These are phyloP conservation scores for Graphilbum ipis-grandicollis DNA, from an alignment of 2,329 filamentous ascomycete genomes.

Conservation along the genomic window DNA sequence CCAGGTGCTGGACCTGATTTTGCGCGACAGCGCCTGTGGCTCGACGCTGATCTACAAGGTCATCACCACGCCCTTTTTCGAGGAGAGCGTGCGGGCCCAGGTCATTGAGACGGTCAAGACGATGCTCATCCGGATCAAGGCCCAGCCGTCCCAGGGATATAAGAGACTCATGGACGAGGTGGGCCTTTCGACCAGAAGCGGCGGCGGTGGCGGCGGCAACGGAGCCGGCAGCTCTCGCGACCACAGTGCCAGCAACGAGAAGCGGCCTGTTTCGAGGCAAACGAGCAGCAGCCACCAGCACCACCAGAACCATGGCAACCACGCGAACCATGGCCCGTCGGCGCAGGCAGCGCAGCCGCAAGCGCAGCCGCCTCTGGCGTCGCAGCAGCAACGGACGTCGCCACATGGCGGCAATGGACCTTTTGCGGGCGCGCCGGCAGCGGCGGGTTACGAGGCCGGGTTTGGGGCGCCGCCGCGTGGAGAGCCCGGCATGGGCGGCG, in stretches of 20 bases:
- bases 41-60: conserved; percentile 98
- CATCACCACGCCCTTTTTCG: conserved; percentile 90
- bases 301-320: conserved; percentile 13
- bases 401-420: conserved; percentile 18
- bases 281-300: conserved; percentile 25
- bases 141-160: conserved; percentile 86
- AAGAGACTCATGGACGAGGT: conserved; percentile 99
- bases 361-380: conserved; percentile 15
- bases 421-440: conserved; percentile 25
- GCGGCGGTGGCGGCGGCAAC: conserved; percentile 15
- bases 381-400: conserved; percentile 3
- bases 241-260: conserved; percentile 27
- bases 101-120: conserved; percentile 85
- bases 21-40: conserved; percentile 80
- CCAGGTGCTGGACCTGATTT: conserved; percentile 71
- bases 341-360: conserved; percentile 17
- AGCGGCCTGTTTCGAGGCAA: conserved; percentile 39
- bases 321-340: conserved; percentile 10
- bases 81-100: conserved; percentile 73
- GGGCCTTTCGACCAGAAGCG: conserved; percentile 54
- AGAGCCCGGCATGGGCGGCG: too few species aligned
- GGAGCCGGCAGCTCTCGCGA: conserved; percentile 27
- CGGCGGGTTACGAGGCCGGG: conserved; percentile 31
- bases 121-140: conserved; percentile 78
- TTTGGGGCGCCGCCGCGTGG: too few species aligned